These are phyloP conservation scores for Dittrichia graveolens DNA, from an alignment of 129 eudicot species.

Conservation along the genomic window DNA sequence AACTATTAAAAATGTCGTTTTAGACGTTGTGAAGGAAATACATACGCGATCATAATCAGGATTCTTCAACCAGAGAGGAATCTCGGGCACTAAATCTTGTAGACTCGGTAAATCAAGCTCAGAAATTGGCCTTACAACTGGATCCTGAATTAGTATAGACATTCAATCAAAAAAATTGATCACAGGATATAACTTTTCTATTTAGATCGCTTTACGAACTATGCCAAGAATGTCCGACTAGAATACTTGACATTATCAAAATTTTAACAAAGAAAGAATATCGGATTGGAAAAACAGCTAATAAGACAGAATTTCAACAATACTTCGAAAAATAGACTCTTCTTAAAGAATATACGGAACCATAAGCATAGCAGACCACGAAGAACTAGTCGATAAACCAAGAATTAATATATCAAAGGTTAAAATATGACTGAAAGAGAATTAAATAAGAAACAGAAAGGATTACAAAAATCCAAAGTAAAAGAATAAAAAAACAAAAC, in stretches of 20 bases:
- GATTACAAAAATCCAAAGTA: background rate
- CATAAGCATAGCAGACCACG: background rate
- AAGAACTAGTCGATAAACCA: background rate
- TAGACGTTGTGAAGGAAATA: constrained; percentile 2
- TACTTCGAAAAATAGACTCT: constrained; percentile 16
- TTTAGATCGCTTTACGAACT: background rate
- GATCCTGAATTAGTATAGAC: constrained; percentile 50
- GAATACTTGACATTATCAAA: constrained; percentile 1
- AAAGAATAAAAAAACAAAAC: background rate
- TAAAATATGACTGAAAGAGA: background rate
- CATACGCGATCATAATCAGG: constrained; percentile 91
- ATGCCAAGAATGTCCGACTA: background rate
- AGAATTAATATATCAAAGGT: background rate
- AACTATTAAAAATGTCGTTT: background rate
- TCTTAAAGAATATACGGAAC: constrained; percentile 16
- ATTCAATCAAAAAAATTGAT: constrained; percentile 1
- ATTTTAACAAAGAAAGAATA: constrained; percentile 10
- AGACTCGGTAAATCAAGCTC: constrained; percentile 57
- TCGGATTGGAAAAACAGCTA: constrained; percentile 25
- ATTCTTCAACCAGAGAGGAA: constrained; percentile 89
- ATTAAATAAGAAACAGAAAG: background rate
- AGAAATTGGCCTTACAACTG: constrained; percentile 48
- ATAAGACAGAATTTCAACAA: constrained; percentile 21
- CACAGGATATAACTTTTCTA: background rate
- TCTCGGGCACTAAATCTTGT: constrained; percentile 66